phyloP scores from a whole-genome alignment of 2,329 filamentous ascomycete genomes.

The Bipolaris sorokiniana region DNA sequence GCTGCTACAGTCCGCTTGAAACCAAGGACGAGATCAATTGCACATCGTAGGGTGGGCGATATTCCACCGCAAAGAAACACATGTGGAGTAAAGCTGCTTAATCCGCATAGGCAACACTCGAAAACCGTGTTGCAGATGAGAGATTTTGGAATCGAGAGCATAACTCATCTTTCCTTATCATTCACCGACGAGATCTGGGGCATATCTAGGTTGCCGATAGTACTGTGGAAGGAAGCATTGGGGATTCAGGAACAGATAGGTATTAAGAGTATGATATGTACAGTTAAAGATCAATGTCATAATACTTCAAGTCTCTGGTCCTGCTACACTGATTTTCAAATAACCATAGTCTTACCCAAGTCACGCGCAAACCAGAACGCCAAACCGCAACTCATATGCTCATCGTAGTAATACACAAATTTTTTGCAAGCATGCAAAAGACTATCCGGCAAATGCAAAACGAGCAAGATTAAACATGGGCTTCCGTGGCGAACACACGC shows the following conservation, averaged over 20 bases:
- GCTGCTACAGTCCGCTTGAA: too few relatives aligned
- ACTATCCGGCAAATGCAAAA: slow-evolving; percentile 47
- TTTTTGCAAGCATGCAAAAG: slow-evolving; percentile 5
- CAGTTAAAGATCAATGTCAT: slow-evolving; percentile 13
- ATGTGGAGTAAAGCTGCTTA: slow-evolving; percentile 2
- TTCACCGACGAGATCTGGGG: neutral
- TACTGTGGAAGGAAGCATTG: neutral
- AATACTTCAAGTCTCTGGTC: slow-evolving; percentile 5
- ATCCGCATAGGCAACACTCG: neutral
- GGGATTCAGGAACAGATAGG: slow-evolving; percentile 4
- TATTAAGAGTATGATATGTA: slow-evolving; percentile 23
- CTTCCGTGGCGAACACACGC: slow-evolving; percentile 44
- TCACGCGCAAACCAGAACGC: slow-evolving; percentile 10
- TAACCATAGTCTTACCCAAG: neutral
- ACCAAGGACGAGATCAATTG: too few relatives aligned
- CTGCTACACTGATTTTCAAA: neutral
- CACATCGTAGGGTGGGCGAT: too few relatives aligned
- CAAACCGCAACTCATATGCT: slow-evolving; percentile 9
- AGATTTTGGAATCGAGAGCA: neutral
- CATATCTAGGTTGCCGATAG: neutral
- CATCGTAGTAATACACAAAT: slow-evolving; percentile 14
- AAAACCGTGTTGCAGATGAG: neutral
- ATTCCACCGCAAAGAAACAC: too few relatives aligned
- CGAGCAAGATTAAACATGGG: slow-evolving; percentile 48
- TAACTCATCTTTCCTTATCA: neutral